phyloP scores from a whole-genome alignment of 2,329 filamentous ascomycete species.

The Cladosporium phlei region DNA sequence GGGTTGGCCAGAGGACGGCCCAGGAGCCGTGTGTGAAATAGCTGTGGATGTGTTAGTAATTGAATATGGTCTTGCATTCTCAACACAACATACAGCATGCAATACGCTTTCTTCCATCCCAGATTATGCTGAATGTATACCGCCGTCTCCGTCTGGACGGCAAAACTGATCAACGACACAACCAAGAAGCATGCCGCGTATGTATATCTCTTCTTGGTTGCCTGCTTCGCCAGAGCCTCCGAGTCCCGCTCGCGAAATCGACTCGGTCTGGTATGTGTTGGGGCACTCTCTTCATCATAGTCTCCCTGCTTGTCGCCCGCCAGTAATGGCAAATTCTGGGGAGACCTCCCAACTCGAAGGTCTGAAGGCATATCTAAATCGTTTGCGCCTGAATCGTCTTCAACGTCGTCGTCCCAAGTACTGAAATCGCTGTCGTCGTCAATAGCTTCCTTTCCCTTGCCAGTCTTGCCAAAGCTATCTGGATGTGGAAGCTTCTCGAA shows the following conservation, averaged over 20 bases:
- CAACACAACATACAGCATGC: conserved; percentile 62
- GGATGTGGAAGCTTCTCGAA: conserved; percentile 27
- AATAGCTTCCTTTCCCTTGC: conserved; percentile 14
- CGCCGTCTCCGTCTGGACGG: conserved; percentile 90
- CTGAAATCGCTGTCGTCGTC: conserved; percentile 38
- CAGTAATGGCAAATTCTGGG: conserved; percentile 49
- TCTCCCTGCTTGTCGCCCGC: conserved; percentile 37
- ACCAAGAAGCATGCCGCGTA: conserved; percentile 80
- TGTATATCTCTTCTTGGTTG: conserved; percentile 76
- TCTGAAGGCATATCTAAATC: conserved; percentile 46
- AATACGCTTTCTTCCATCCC: conserved; percentile 97
- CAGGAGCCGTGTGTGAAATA: conserved; percentile 94
- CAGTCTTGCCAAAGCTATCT: conserved; percentile 13
- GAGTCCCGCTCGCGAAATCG: conserved; percentile 69
- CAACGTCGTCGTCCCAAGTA: conserved; percentile 41
- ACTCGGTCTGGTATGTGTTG: conserved; percentile 6
- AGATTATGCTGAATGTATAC: conserved; percentile 90
- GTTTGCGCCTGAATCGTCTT: conserved; percentile 20
- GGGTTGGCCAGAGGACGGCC: conserved; percentile 80
- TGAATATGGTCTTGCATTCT: not conserved
- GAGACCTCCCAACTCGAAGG: conserved; percentile 38
- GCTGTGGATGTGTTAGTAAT: not conserved
- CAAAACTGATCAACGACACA: conserved; percentile 80
- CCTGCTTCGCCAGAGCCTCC: conserved; percentile 57
- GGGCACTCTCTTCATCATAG: conserved; percentile 22